Conservation (phyloP, 352 stramenopile genomes). For the Phytophthora pistaciae region DNA sequence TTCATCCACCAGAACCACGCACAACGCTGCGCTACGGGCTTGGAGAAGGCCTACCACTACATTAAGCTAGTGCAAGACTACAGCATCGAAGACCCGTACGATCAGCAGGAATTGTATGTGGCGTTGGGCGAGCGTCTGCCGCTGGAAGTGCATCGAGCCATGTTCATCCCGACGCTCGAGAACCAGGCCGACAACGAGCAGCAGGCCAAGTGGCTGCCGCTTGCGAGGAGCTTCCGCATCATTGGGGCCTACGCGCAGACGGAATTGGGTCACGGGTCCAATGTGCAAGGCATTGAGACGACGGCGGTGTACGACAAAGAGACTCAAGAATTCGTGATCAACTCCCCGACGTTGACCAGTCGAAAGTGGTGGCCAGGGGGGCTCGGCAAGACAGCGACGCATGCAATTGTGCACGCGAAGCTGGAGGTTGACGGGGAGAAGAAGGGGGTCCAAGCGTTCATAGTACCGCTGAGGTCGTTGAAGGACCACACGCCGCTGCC, state of each 20-base stretch:
- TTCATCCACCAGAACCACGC: constrained; percentile 30
- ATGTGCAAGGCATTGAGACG: constrained; percentile 35
- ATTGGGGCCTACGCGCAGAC: constrained; percentile 35
- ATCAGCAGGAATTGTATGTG: constrained; percentile 34
- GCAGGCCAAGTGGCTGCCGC: constrained; percentile 30
- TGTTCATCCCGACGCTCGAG: constrained; percentile 38
- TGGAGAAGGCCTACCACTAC: constrained; percentile 38
- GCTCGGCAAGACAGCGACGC: constrained; percentile 32
- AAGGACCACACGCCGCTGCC: constrained; percentile 21
- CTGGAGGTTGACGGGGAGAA: constrained; percentile 24
- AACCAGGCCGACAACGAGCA: constrained; percentile 34
- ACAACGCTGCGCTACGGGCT: constrained; percentile 27
- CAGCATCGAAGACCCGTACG: constrained; percentile 21
- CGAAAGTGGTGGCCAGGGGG: constrained; percentile 95
- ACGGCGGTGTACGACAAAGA: constrained; percentile 65
- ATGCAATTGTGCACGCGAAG: constrained; percentile 33
- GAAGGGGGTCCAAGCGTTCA: constrained; percentile 33
- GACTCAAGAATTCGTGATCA: constrained; percentile 92
- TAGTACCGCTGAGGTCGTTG: constrained; percentile 28
- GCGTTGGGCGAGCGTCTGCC: constrained; percentile 33
- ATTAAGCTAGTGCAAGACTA: constrained; percentile 32
- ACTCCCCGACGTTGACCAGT: constrained; percentile 94
- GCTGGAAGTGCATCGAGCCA: constrained; percentile 36
- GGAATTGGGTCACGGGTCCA: constrained; percentile 35
- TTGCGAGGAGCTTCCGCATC: constrained; percentile 26